Percentiles rank a stretch among this genome's conserved stretches.
Evolutionary conservation across 1,284 basidiomycete genomes (phyloP).

Genomic region (Cryptococcus neoformans): DNA sequence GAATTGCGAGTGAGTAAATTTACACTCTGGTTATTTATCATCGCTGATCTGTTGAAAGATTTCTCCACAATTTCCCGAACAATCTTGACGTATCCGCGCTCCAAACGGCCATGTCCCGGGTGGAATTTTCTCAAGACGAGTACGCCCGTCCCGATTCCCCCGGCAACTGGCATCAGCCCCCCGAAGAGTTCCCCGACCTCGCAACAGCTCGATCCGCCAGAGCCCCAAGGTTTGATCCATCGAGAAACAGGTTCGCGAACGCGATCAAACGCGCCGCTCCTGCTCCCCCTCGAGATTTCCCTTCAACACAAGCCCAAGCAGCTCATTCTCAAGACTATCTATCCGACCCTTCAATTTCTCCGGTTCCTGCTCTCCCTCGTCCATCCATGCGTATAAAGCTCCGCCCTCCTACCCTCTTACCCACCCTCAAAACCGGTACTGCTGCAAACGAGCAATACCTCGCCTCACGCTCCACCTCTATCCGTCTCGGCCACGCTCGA

Average conservation of each 20-base stretch:
- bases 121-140: conserved; percentile 57
- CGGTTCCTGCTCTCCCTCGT: conserved; percentile 57
- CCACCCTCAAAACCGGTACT: conserved; percentile 81
- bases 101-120: conserved; percentile 65
- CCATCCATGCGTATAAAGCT: conserved; percentile 79
- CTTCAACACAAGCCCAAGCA: conserved; percentile 9
- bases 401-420: conserved; percentile 75
- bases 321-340: conserved; percentile 44
- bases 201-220: conserved; percentile 49
- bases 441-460: conserved; percentile 77
- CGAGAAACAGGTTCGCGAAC: conserved; percentile 74
- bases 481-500: conserved; percentile 86
- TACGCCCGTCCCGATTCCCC: conserved; percentile 48
- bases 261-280: conserved; percentile 46
- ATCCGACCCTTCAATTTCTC: conserved; percentile 54
- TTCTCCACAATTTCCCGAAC: conserved; percentile 79
- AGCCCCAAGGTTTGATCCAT: conserved; percentile 58
- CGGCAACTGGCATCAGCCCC: conserved; percentile 21
- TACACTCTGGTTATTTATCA: not conserved
- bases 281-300: conserved; percentile 6
- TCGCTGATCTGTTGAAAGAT: conserved; percentile 47
- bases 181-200: conserved; percentile 82
- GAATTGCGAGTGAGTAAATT: conserved; percentile 51
- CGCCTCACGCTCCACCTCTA: conserved; percentile 75
- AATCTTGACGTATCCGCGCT: conserved; percentile 50